phyloP scores from a whole-genome alignment of 2,329 filamentous ascomycete genomes.

The Madurella mycetomatis region DNA sequence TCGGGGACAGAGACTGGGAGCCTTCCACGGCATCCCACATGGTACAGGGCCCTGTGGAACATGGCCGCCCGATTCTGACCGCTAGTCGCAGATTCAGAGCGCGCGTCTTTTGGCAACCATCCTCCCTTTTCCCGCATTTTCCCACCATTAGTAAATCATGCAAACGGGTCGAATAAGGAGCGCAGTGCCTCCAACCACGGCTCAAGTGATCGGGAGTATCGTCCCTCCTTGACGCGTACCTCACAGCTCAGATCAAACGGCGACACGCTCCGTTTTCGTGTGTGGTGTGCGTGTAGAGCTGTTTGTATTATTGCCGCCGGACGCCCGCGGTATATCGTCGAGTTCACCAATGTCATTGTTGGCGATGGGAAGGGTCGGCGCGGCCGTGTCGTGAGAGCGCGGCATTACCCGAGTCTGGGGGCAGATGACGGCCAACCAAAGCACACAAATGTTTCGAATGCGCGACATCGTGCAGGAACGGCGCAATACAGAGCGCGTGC shows the following conservation, averaged over 20 bases:
- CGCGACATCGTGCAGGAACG: slow-evolving; percentile 18
- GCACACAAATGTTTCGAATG: slow-evolving; percentile 12
- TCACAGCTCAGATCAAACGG: not conserved
- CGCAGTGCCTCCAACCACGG: not conserved
- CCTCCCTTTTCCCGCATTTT: slow-evolving; percentile 23
- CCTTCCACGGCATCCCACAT: not conserved
- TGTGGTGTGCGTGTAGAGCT: not conserved
- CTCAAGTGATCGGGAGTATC: not conserved
- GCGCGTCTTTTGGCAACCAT: not conserved
- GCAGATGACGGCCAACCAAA: slow-evolving; percentile 10
- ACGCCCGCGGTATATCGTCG: not conserved
- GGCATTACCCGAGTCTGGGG: slow-evolving; percentile 2
- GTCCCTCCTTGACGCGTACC: not conserved
- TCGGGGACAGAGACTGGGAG: not conserved
- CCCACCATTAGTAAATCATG: slow-evolving; percentile 16
- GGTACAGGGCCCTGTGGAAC: not conserved
- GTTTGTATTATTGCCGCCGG: not conserved
- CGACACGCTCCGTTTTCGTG: slow-evolving; percentile 6
- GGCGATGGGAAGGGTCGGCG: not conserved
- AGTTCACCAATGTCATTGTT: slow-evolving; percentile 1
- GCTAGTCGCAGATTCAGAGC: not conserved
- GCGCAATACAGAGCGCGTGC: slow-evolving; percentile 1
- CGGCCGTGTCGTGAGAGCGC: slow-evolving; percentile 4
- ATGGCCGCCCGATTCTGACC: not conserved
- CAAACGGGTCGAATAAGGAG: not conserved